Evolutionary conservation across 2,329 filamentous ascomycete genomes (phyloP).

Genomic region (Pseudocercospora musae): DNA sequence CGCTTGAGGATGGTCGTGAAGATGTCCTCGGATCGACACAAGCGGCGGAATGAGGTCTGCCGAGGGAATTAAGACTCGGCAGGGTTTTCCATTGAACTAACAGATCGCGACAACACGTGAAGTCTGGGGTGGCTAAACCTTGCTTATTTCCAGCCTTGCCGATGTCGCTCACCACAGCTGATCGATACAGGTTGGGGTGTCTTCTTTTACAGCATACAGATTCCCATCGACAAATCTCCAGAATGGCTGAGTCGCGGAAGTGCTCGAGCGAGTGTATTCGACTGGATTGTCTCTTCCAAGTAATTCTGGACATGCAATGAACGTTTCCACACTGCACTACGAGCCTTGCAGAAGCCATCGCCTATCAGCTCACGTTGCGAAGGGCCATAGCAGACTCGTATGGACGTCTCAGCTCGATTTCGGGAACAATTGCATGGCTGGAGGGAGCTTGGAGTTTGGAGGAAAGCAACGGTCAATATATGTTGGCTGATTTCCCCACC

Average conservation of each 20-base stretch:
- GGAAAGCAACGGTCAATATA: constrained; percentile 10
- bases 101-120: background rate
- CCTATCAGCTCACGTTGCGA: background rate
- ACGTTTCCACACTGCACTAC: background rate
- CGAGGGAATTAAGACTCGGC: background rate
- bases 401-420: background rate
- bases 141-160: background rate
- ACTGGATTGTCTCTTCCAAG: background rate
- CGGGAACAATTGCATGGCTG: constrained; percentile 10
- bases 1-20: background rate
- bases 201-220: too few species aligned
- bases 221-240: background rate
- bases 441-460: constrained; percentile 7
- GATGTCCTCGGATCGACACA: background rate
- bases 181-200: too few species aligned
- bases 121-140: background rate
- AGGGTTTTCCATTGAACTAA: background rate
- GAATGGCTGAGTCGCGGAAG: too few species aligned
- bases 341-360: background rate
- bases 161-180: background rate
- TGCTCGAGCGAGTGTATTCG: too few species aligned
- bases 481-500: constrained; percentile 3
- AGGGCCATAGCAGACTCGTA: background rate
- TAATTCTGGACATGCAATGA: background rate
- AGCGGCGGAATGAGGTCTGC: background rate